Evolutionary conservation across 2,329 filamentous ascomycete genomes (phyloP).

Genomic region (Microdochium paspali): DNA sequence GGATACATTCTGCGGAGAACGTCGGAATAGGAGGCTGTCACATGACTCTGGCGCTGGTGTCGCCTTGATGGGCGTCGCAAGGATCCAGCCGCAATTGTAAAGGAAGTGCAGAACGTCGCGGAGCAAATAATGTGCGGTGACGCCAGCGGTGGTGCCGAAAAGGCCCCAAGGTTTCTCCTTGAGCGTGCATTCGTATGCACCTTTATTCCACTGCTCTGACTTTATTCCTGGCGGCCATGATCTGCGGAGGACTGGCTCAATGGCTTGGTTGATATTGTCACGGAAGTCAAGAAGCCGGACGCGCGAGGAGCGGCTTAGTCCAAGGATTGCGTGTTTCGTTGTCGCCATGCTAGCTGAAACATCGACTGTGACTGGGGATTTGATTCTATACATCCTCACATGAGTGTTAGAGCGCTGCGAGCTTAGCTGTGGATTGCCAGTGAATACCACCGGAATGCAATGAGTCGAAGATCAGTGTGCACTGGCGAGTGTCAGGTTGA

Average conservation of each 20-base stretch:
- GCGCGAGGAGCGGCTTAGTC: background rate
- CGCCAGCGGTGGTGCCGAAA: slow-evolving; percentile 4
- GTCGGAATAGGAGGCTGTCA: background rate
- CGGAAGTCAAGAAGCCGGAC: slow-evolving; percentile 15
- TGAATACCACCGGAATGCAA: too few relatives aligned
- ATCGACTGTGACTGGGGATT: background rate
- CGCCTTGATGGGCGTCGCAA: background rate
- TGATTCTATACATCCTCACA: background rate
- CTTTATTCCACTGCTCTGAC: slow-evolving; percentile 2
- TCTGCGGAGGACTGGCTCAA: slow-evolving; percentile 9
- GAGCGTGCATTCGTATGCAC: slow-evolving; percentile 11
- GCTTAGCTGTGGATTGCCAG: too few relatives aligned
- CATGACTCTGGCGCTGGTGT: background rate
- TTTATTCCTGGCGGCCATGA: slow-evolving; percentile 13
- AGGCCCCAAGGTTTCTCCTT: slow-evolving; percentile 10
- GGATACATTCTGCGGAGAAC: too few relatives aligned
- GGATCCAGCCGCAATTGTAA: slow-evolving; percentile 7
- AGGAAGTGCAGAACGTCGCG: slow-evolving; percentile 12
- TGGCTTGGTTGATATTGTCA: slow-evolving; percentile 3
- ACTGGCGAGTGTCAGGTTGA: too few relatives aligned
- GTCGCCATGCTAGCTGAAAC: background rate
- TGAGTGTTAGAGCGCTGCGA: background rate
- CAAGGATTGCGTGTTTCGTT: background rate
- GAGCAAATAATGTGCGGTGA: slow-evolving; percentile 9
- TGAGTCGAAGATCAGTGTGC: too few relatives aligned